These are phyloP conservation scores for Rhododendron griersonianum DNA, from an alignment of 148 eudicot species.

Conservation along the genomic window DNA sequence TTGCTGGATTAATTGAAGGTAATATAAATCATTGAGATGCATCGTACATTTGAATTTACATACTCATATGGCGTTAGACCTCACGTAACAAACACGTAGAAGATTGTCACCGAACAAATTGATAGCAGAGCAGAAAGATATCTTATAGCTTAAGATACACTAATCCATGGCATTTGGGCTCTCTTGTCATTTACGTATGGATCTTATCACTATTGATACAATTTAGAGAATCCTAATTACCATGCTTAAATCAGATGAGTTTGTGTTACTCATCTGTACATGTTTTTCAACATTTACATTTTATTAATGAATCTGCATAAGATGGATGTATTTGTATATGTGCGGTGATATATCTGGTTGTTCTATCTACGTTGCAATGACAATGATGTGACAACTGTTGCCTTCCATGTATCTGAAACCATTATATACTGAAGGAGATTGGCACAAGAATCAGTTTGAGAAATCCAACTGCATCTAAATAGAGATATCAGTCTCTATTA, in stretches of 20 bases:
- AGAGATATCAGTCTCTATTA: neutral
- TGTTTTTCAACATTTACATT: neutral
- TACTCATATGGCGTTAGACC: neutral
- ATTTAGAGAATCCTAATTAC: neutral
- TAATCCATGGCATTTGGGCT: neutral
- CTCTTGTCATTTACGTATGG: neutral
- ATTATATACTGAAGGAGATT: neutral
- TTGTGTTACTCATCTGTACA: neutral
- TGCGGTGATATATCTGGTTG: neutral
- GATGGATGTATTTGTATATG: neutral
- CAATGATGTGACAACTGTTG: neutral
- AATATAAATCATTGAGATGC: neutral
- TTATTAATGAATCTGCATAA: neutral
- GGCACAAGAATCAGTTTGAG: neutral
- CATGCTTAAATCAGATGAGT: neutral
- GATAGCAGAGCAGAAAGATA: neutral
- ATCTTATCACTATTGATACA: neutral
- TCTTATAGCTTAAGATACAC: neutral
- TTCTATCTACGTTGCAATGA: neutral
- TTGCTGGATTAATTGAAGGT: neutral
- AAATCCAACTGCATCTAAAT: neutral
- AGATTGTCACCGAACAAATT: conserved; percentile 15
- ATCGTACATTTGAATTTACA: neutral
- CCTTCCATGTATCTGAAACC: neutral
- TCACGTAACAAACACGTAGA: conserved; percentile 24